Evolutionary conservation across 2,329 filamentous ascomycete genomes (phyloP).

Genomic region (Verticillium klebahnii): DNA sequence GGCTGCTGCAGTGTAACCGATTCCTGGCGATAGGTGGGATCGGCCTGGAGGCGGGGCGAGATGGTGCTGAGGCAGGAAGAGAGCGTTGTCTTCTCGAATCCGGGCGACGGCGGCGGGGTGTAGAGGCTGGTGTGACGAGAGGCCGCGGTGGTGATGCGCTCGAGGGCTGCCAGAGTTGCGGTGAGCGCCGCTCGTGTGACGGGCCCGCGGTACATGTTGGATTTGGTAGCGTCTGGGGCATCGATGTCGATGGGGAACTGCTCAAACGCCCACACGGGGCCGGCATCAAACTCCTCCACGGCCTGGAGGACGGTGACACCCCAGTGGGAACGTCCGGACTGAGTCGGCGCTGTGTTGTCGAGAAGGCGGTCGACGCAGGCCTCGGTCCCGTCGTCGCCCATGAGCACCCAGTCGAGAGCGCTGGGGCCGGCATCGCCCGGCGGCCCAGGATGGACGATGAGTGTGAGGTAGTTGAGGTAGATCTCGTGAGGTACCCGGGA

Average conservation of each 20-base stretch:
- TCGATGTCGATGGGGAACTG: constrained; percentile 36
- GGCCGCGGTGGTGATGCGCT: constrained; percentile 25
- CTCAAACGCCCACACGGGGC: constrained; percentile 38
- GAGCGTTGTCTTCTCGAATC: constrained; percentile 4
- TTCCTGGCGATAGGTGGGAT: constrained; percentile 9
- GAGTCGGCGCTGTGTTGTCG: constrained; percentile 15
- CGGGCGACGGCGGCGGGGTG: constrained; percentile 12
- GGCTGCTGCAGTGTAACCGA: constrained; percentile 27
- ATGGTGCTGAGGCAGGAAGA: constrained; percentile 2
- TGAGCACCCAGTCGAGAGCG: constrained; percentile 35
- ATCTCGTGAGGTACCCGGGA: constrained; percentile 28
- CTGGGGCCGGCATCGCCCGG: constrained; percentile 36
- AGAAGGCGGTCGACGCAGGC: constrained; percentile 23
- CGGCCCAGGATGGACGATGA: constrained; percentile 36
- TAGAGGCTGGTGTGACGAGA: not conserved
- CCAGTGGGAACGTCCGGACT: constrained; percentile 31
- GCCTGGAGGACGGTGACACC: constrained; percentile 34
- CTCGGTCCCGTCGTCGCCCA: constrained; percentile 34
- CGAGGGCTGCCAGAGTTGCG: constrained; percentile 29
- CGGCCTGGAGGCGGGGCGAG: constrained; percentile 11
- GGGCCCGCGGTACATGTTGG: constrained; percentile 31
- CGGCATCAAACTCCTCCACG: constrained; percentile 34
- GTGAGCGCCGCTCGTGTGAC: constrained; percentile 31
- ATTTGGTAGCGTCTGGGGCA: constrained; percentile 31
- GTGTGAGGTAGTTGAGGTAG: constrained; percentile 29